Evolutionary conservation across 2,329 filamentous ascomycete genomes (phyloP).

Genomic region (Calcarisporium arbuscula): DNA sequence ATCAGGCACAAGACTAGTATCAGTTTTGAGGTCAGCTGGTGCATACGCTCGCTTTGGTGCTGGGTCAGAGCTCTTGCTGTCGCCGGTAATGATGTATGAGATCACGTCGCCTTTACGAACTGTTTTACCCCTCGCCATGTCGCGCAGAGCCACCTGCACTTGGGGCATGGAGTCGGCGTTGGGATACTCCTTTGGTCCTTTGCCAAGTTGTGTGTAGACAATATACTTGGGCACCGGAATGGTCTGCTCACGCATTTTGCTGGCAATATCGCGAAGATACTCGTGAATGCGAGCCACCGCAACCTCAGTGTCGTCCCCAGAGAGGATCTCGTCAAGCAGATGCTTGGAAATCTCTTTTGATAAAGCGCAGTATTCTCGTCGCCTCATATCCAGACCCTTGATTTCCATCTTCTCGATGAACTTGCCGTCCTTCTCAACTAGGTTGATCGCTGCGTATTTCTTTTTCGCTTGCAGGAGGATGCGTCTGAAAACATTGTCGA

Average conservation of each 20-base stretch:
- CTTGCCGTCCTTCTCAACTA: conserved; percentile 82
- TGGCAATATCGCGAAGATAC: conserved; percentile 76
- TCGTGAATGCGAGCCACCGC: conserved; percentile 89
- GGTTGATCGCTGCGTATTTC: conserved; percentile 96
- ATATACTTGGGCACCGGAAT: conserved; percentile 84
- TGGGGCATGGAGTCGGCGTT: conserved; percentile 95
- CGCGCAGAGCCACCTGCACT: conserved; percentile 87
- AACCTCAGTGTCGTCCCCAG: conserved; percentile 83
- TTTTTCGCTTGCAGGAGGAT: conserved; percentile 96
- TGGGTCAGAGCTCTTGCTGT: conserved; percentile 58
- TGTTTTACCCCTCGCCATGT: conserved; percentile 78
- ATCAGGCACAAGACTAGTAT: conserved; percentile 72
- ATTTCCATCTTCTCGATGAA: conserved; percentile 94
- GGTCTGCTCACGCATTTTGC: conserved; percentile 75
- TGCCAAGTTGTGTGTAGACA: conserved; percentile 96
- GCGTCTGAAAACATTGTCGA: conserved; percentile 93
- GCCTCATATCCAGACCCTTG: conserved; percentile 96
- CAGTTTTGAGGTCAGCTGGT: conserved; percentile 73
- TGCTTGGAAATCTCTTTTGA: conserved; percentile 92
- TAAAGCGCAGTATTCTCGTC: conserved; percentile 90
- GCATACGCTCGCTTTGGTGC: conserved; percentile 86
- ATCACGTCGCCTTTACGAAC: conserved; percentile 94
- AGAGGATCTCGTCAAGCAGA: conserved; percentile 89
- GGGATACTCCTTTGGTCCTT: conserved; percentile 86
- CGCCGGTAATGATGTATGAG: conserved; percentile 84